phyloP scores from a whole-genome alignment of 192 early-diverging fungal genomes.

The Coemansia sp. region DNA sequence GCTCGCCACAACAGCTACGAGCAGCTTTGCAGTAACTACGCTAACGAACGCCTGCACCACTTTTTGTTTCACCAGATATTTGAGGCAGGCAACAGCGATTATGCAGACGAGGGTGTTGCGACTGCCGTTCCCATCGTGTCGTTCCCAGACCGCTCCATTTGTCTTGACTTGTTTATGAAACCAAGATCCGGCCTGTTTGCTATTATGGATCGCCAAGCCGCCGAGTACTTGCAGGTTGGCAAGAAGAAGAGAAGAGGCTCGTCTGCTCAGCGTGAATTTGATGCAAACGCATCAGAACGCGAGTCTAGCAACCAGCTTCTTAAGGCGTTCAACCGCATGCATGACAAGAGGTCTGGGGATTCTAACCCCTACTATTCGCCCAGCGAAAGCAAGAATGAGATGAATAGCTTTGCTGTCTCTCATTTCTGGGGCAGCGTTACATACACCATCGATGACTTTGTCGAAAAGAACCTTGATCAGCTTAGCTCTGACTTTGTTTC shows the following conservation, averaged over 20 bases:
- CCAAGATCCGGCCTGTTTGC: constrained; percentile 72
- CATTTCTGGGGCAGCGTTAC: constrained; percentile 55
- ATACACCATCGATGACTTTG: constrained; percentile 84
- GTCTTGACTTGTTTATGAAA: constrained; percentile 72
- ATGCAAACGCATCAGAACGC: constrained; percentile 34
- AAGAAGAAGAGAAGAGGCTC: constrained; percentile 19
- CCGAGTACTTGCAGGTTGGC: constrained; percentile 39
- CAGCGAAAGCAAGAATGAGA: constrained; percentile 55
- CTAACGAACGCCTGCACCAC: constrained; percentile 85
- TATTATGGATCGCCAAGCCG: constrained; percentile 68
- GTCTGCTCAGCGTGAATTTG: constrained; percentile 39
- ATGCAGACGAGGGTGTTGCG: constrained; percentile 61
- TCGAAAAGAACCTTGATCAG: constrained; percentile 76
- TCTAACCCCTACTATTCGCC: constrained; percentile 40
- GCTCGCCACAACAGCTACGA: constrained; percentile 53
- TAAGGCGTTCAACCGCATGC: constrained; percentile 48
- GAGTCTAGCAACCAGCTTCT: constrained; percentile 53
- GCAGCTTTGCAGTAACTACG: constrained; percentile 78
- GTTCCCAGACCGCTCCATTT: constrained; percentile 64
- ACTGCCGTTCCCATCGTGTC: constrained; percentile 49
- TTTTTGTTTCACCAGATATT: constrained; percentile 73
- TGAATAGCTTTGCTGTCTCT: constrained; percentile 48
- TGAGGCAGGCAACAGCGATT: constrained; percentile 65
- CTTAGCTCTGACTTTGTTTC: constrained; percentile 84
- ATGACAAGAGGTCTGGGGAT: constrained; percentile 39